Evolutionary conservation across 2,329 filamentous ascomycete genomes (phyloP).

Genomic region (Nannizzia gypsea): DNA sequence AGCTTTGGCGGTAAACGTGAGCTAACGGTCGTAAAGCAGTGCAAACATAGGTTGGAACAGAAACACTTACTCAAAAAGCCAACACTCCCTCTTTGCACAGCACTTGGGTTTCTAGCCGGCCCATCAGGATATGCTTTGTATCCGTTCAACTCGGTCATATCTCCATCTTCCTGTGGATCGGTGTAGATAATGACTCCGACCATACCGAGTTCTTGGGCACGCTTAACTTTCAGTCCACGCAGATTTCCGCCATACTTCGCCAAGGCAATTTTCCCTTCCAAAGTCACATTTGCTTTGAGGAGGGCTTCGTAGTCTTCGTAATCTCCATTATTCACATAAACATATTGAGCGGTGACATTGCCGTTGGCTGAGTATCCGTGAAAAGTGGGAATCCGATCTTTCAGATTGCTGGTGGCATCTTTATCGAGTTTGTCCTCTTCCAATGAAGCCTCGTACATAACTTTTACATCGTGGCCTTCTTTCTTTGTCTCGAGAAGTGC

Average conservation of each 20-base stretch:
- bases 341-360: constrained; percentile 76
- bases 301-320: constrained; percentile 78
- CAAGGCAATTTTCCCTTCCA: constrained; percentile 77
- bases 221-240: constrained; percentile 82
- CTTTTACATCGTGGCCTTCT: constrained; percentile 32
- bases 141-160: constrained; percentile 69
- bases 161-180: constrained; percentile 80
- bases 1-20: constrained; percentile 29
- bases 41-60: neutral
- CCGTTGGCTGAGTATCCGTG: constrained; percentile 89
- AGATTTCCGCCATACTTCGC: constrained; percentile 79
- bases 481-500: constrained; percentile 47
- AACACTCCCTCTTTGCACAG: constrained; percentile 78
- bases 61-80: constrained; percentile 61
- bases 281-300: constrained; percentile 56
- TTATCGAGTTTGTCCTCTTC: constrained; percentile 76
- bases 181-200: constrained; percentile 73
- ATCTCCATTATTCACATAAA: constrained; percentile 86
- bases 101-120: constrained; percentile 74
- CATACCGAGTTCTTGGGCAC: constrained; percentile 82
- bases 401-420: constrained; percentile 63
- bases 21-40: constrained; percentile 11
- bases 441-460: constrained; percentile 67
- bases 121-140: constrained; percentile 70
- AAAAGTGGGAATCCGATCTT: constrained; percentile 72